These are phyloP conservation scores for Chiua virens DNA, from an alignment of 768 basidiomycete genomes.

Conservation along the genomic window DNA sequence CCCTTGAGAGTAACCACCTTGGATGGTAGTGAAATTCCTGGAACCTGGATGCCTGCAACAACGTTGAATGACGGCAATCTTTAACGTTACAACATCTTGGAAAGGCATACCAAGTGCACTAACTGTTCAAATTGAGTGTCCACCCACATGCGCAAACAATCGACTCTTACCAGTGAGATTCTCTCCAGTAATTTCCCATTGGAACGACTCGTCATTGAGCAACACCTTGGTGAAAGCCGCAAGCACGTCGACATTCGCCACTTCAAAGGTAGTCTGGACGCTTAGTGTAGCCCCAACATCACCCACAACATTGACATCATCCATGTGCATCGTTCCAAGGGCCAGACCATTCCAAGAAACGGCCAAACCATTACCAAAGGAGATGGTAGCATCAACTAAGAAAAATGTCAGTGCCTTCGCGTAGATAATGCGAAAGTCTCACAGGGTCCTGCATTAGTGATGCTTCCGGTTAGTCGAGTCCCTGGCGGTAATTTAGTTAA, in stretches of 20 bases:
- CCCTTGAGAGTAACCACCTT: slow-evolving; percentile 67
- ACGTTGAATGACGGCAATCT: neutral
- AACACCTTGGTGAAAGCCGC: slow-evolving; percentile 66
- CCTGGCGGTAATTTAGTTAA: slow-evolving; percentile 31
- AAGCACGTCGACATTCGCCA: slow-evolving; percentile 55
- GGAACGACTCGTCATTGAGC: slow-evolving; percentile 63
- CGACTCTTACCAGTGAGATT: slow-evolving; percentile 54
- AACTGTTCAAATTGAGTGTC: slow-evolving; percentile 39
- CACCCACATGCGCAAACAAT: neutral
- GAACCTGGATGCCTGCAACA: slow-evolving; percentile 52
- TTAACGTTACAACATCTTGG: neutral
- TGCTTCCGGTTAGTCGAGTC: slow-evolving; percentile 56
- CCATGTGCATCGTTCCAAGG: slow-evolving; percentile 62
- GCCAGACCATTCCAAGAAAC: slow-evolving; percentile 59
- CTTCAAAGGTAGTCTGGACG: slow-evolving; percentile 52
- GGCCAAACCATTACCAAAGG: slow-evolving; percentile 60
- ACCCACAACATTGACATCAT: slow-evolving; percentile 55
- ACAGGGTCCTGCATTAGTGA: slow-evolving; percentile 75
- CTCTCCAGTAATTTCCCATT: slow-evolving; percentile 66
- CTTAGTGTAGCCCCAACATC: slow-evolving; percentile 64
- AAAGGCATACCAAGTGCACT: slow-evolving; percentile 50
- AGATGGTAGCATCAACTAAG: slow-evolving; percentile 64
- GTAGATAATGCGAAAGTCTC: slow-evolving; percentile 23
- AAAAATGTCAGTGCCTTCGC: slow-evolving; percentile 3
- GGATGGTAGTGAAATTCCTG: slow-evolving; percentile 51